Evolutionary conservation across 2,329 filamentous ascomycete genomes (phyloP), one percentile per base, ranked within the genome.

Genomic region (Conoideocrella luteorostrata): DNA sequence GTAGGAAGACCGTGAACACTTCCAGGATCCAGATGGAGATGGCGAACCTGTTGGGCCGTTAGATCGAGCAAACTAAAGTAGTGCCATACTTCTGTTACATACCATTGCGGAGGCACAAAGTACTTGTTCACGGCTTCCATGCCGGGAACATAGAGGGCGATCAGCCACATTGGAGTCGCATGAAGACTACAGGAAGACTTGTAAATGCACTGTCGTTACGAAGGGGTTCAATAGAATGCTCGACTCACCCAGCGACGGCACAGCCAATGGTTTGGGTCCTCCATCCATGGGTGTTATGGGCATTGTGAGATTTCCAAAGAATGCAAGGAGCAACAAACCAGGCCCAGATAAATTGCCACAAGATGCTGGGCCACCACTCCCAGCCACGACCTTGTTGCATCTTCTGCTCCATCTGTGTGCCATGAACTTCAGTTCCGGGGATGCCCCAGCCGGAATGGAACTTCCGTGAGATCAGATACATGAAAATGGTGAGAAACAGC

Each of bases 221-320:
- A 22, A 17, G 11, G 3, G 7, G 9, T 5, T 10, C 23, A 6
- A 30, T 21, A 2, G 17, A 4, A n/a, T 9, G n/a, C 7, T 2
- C n/a, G 15, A 57, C 62, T 42, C 49, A 71, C 67, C 62, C 64
- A 22, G 68, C 63, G 43, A 72, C 48, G 38, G 65, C 65, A 52
- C 70, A 74, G 10, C 58, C 62, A 24, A 78, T 74, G n/a, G 79
- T 84, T 56, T 84, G 80, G 3, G 74, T 53, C 7, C 79, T 69
- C 81, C 81, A 85, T 41, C 79, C 75, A 50, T 81, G 75, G 2
- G 78, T 79, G 52, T 85, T 80, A 21, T 68, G 68, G 48, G 85
- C 79, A 17, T 70, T 63, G 24, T 78, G 71, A 26, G 80, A 75
- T 50, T 72, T 71, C 70, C 74, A 83, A 3, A 84, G 65, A 40